phyloP scores from a whole-genome alignment of 2,329 filamentous ascomycete species.

The Aspergillus quadrilineatus region DNA sequence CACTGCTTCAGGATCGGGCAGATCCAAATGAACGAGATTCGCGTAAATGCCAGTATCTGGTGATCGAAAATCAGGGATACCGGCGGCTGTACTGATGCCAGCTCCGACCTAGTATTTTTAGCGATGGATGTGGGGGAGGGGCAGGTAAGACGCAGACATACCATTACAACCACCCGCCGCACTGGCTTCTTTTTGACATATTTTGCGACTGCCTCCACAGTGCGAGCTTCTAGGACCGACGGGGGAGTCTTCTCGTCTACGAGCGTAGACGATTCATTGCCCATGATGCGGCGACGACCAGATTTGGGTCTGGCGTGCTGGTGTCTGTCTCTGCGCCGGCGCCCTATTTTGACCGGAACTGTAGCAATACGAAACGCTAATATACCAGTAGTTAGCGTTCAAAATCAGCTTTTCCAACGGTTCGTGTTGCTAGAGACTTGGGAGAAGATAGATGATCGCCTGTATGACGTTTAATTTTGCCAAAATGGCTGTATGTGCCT shows the following conservation, averaged over 20 bases:
- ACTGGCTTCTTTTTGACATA: conserved; percentile 70
- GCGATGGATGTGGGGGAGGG: conserved; percentile 9
- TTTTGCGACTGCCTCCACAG: conserved; percentile 71
- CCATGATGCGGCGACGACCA: conserved; percentile 59
- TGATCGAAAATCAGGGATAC: conserved; percentile 91
- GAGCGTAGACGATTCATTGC: conserved; percentile 73
- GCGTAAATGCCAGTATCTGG: conserved; percentile 91
- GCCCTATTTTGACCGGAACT: conserved; percentile 21
- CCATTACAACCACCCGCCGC: conserved; percentile 77
- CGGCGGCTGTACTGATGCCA: conserved; percentile 61
- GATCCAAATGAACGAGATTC: conserved; percentile 79
- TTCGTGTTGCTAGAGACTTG: not conserved
- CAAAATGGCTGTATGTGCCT: conserved; percentile 10
- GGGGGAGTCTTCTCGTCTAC: conserved; percentile 66
- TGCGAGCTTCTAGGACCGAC: conserved; percentile 65
- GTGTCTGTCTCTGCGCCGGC: conserved; percentile 24
- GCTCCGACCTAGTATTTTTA: conserved; percentile 64
- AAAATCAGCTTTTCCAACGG: not conserved
- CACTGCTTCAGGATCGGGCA: conserved; percentile 87
- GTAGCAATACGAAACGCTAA: not conserved
- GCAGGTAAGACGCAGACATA: conserved; percentile 30
- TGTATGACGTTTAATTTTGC: conserved; percentile 17
- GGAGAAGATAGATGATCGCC: not conserved
- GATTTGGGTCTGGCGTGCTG: conserved; percentile 19
- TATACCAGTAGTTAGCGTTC: not conserved